Conservation (phyloP, 164 flowering plant genomes). For the Buxus sempervirens region DNA sequence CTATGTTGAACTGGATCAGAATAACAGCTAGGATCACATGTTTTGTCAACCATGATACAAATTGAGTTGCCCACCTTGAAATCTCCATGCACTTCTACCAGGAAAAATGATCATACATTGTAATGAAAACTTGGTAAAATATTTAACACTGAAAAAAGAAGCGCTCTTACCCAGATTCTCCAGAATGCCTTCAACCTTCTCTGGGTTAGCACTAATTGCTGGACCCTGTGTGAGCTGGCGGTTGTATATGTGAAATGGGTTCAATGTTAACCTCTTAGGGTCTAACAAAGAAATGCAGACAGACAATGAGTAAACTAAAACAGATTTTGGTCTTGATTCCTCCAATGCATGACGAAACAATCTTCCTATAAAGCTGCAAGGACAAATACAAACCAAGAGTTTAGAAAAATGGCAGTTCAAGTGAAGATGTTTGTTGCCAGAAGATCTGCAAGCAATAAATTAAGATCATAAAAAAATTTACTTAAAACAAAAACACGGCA, state of each 20-base stretch:
- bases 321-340: slow-evolving; percentile 60
- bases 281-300: slow-evolving; percentile 66
- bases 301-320: slow-evolving; percentile 53
- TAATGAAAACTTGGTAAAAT: not conserved
- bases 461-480: too few relatives aligned
- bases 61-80: too few relatives aligned
- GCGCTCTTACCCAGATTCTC: slow-evolving; percentile 45
- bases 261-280: slow-evolving; percentile 52
- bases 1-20: too few relatives aligned
- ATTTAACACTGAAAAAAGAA: not conserved
- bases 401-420: not conserved
- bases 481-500: slow-evolving; percentile 24
- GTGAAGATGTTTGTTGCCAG: too few relatives aligned
- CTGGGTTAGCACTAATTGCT: slow-evolving; percentile 38
- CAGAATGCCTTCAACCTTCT: slow-evolving; percentile 58
- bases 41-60: not conserved
- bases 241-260: slow-evolving; percentile 36
- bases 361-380: slow-evolving; percentile 81
- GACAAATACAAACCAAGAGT: not conserved
- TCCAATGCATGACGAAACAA: slow-evolving; percentile 75
- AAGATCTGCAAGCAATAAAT: slow-evolving; percentile 5
- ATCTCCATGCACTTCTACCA: too few relatives aligned
- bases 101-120: not conserved
- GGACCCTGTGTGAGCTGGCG: slow-evolving; percentile 47
- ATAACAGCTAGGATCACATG: too few relatives aligned